A percentile compares a stretch with the other conserved stretches of the same genome.
These are phyloP conservation scores for Sphagnurus paluster DNA, from an alignment of 1,284 basidiomycete species.

Conservation along the genomic window DNA sequence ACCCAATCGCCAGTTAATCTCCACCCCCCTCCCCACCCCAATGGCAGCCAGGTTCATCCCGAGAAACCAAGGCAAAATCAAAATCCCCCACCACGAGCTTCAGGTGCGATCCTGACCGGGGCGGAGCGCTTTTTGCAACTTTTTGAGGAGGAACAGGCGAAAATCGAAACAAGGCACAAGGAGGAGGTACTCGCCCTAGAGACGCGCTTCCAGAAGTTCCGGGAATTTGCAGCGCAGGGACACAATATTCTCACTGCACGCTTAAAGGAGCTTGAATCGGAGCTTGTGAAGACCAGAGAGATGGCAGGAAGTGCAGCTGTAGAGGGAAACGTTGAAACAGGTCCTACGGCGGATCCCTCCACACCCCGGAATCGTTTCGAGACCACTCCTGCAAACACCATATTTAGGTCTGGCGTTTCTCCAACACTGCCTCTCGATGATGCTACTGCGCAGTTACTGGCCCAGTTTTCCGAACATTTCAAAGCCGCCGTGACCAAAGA, in stretches of 20 bases:
- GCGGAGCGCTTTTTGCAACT: slow-evolving; percentile 7
- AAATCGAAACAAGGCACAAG: slow-evolving; percentile 1
- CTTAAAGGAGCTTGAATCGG: slow-evolving; percentile 6
- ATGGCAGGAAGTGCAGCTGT: background rate
- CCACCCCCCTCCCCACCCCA: background rate
- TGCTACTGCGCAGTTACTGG: background rate
- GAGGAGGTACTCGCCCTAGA: slow-evolving; percentile 4
- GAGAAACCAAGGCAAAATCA: background rate
- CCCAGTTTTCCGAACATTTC: background rate
- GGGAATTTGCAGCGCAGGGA: background rate
- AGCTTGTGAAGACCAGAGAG: background rate
- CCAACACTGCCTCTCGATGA: background rate
- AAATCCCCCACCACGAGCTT: background rate
- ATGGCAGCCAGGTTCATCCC: background rate
- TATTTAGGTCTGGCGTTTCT: background rate
- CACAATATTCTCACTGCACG: slow-evolving; percentile 4
- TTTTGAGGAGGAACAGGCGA: slow-evolving; percentile 4
- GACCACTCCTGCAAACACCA: too few species aligned
- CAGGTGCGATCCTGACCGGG: background rate
- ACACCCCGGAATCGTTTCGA: background rate
- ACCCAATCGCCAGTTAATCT: background rate
- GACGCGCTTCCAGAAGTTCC: slow-evolving; percentile 7
- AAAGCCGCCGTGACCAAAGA: background rate
- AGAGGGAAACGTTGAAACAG: background rate
- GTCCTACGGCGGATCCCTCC: background rate